Conservation (phyloP, 2,329 filamentous ascomycete genomes). For the Penicillium capsulatum region DNA sequence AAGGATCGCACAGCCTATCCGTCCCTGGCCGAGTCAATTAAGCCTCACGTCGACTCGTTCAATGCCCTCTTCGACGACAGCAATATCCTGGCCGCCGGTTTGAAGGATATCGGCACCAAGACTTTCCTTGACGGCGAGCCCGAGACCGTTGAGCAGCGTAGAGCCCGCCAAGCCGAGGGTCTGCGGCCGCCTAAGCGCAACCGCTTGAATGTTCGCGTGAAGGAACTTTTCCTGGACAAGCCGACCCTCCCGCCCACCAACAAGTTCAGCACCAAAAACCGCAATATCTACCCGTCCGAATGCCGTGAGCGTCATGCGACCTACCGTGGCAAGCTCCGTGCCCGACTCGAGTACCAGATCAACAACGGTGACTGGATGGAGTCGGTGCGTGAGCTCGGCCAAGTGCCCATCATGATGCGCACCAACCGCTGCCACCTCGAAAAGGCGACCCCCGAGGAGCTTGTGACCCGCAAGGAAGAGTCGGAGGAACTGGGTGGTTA, state of each 20-base stretch:
- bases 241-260: slow-evolving; percentile 74
- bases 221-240: slow-evolving; percentile 77
- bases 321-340: slow-evolving; percentile 81
- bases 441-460: slow-evolving; percentile 72
- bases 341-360: slow-evolving; percentile 76
- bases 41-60: slow-evolving; percentile 93
- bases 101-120: slow-evolving; percentile 88
- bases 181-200: slow-evolving; percentile 60
- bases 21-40: slow-evolving; percentile 74
- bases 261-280: slow-evolving; percentile 71
- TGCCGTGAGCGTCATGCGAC: slow-evolving; percentile 90
- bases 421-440: slow-evolving; percentile 89
- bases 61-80: slow-evolving; percentile 77
- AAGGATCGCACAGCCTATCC: slow-evolving; percentile 85
- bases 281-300: slow-evolving; percentile 86
- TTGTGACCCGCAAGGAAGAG: slow-evolving; percentile 88
- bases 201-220: slow-evolving; percentile 70
- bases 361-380: slow-evolving; percentile 84
- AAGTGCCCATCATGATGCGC: slow-evolving; percentile 91
- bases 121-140: slow-evolving; percentile 75
- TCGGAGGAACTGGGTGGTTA: slow-evolving; percentile 95
- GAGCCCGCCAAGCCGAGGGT: slow-evolving; percentile 49
- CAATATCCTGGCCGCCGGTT: slow-evolving; percentile 67
- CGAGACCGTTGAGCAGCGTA: slow-evolving; percentile 39
- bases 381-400: slow-evolving; percentile 77